A percentile compares a stretch with the other conserved stretches of the same genome.
Evolutionary conservation across 1,139 yeast genomes (phyloP).

Genomic region (Taphrina betulina): DNA sequence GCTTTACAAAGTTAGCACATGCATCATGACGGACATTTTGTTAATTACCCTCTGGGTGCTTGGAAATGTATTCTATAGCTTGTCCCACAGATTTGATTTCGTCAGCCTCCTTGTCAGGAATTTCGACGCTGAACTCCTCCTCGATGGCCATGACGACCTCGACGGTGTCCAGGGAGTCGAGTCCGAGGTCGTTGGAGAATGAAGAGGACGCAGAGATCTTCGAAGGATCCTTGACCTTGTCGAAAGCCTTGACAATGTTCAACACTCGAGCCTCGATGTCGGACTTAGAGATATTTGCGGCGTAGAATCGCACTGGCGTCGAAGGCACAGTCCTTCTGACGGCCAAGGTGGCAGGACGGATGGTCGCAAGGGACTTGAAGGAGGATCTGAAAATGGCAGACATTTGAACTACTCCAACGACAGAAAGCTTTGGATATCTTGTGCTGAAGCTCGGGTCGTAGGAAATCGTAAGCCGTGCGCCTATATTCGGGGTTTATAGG

Average conservation of each 20-base stretch:
- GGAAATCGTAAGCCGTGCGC: too few relatives aligned
- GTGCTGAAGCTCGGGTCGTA: too few relatives aligned
- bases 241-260: conserved; percentile 76
- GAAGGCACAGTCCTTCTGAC: not conserved
- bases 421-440: too few relatives aligned
- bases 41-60: conserved; percentile 61
- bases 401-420: too few relatives aligned
- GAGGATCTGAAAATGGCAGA: conserved; percentile 20
- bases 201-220: conserved; percentile 56
- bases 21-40: too few relatives aligned
- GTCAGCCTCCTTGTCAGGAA: conserved; percentile 86
- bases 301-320: conserved; percentile 24
- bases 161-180: conserved; percentile 83
- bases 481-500: too few relatives aligned
- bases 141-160: conserved; percentile 90
- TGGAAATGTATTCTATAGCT: conserved; percentile 70
- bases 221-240: conserved; percentile 48
- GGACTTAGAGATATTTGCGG: conserved; percentile 31
- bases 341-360: conserved; percentile 8
- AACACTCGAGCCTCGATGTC: conserved; percentile 72
- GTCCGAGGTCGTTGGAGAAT: conserved; percentile 72
- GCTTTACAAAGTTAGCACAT: conserved; percentile 47
- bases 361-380: not conserved
- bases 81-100: conserved; percentile 78
- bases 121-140: conserved; percentile 62